Conservation (phyloP, 805 yeast genomes). For the Spathaspora arborariae region DNA sequence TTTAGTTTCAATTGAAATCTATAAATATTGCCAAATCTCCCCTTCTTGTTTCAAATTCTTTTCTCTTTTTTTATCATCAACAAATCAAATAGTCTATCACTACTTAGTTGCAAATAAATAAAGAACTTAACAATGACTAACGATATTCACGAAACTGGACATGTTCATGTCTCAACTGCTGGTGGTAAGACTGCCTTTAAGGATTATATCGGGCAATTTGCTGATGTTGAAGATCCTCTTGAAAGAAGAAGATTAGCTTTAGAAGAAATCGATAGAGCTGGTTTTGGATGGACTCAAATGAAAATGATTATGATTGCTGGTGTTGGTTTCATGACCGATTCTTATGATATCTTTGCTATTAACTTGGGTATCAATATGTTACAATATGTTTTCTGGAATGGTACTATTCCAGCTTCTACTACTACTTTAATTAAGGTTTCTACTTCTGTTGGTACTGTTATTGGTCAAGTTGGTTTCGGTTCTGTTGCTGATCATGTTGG, state of each 20-base stretch:
- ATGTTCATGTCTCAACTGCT: constrained; percentile 7
- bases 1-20: neutral
- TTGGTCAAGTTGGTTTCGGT: constrained; percentile 88
- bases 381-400: constrained; percentile 69
- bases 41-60: neutral
- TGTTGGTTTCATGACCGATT: constrained; percentile 90
- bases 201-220: constrained; percentile 73
- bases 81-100: constrained; percentile 1
- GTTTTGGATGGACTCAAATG: constrained; percentile 78
- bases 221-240: constrained; percentile 78
- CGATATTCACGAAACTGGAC: constrained; percentile 9
- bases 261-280: constrained; percentile 76
- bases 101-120: neutral
- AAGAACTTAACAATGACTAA: constrained; percentile 8
- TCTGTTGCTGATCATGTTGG: constrained; percentile 76
- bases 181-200: constrained; percentile 90
- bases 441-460: constrained; percentile 90
- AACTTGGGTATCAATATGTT: constrained; percentile 79
- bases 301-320: constrained; percentile 83
- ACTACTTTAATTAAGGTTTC: constrained; percentile 77
- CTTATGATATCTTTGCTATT: constrained; percentile 90
- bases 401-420: constrained; percentile 65
- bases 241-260: constrained; percentile 85
- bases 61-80: neutral
- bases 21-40: constrained; percentile 1